Percentiles rank a stretch among this genome's conserved stretches.
phyloP scores from a whole-genome alignment of 805 yeast species.

The Starmerella powellii region DNA sequence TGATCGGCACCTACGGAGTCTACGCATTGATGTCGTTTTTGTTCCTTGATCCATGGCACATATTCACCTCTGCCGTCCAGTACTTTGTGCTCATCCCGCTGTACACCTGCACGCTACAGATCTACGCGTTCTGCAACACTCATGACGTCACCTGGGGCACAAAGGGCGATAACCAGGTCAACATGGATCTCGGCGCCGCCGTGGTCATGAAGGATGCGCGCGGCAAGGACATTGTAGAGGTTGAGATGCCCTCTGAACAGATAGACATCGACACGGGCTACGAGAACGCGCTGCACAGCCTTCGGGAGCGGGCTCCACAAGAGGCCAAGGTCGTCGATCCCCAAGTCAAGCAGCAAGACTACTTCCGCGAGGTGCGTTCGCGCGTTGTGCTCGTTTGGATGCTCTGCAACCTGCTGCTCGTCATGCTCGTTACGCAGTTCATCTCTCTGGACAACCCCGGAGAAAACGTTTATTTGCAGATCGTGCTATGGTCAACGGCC shows the following conservation, averaged over 20 bases:
- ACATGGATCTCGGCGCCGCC: conserved; percentile 64
- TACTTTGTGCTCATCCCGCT: conserved; percentile 84
- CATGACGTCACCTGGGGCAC: conserved; percentile 99
- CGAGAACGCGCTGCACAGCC: conserved; percentile 58
- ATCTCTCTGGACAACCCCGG: conserved; percentile 54
- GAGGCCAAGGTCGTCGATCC: conserved; percentile 36
- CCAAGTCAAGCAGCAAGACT: conserved; percentile 47
- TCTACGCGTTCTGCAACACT: conserved; percentile 93
- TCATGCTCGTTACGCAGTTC: conserved; percentile 79
- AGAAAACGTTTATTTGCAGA: conserved; percentile 63
- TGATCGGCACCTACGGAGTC: conserved; percentile 83
- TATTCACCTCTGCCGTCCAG: conserved; percentile 73
- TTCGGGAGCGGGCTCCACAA: conserved; percentile 56
- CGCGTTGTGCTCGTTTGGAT: conserved; percentile 94
- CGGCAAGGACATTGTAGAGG: conserved; percentile 73
- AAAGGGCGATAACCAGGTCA: conserved; percentile 75
- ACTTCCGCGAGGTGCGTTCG: conserved; percentile 88
- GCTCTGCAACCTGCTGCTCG: conserved; percentile 63
- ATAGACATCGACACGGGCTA: conserved; percentile 72
- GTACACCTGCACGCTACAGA: conserved; percentile 82
- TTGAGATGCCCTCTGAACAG: conserved; percentile 59
- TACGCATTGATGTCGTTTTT: conserved; percentile 70
- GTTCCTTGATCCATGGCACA: conserved; percentile 94
- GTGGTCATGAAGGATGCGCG: conserved; percentile 61
- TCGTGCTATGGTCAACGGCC: conserved; percentile 89